Percentiles rank a stretch among this genome's conserved stretches.
These are phyloP conservation scores for Globisporangium alternatum DNA, from an alignment of 352 stramenopile genomes.

Conservation along the genomic window DNA sequence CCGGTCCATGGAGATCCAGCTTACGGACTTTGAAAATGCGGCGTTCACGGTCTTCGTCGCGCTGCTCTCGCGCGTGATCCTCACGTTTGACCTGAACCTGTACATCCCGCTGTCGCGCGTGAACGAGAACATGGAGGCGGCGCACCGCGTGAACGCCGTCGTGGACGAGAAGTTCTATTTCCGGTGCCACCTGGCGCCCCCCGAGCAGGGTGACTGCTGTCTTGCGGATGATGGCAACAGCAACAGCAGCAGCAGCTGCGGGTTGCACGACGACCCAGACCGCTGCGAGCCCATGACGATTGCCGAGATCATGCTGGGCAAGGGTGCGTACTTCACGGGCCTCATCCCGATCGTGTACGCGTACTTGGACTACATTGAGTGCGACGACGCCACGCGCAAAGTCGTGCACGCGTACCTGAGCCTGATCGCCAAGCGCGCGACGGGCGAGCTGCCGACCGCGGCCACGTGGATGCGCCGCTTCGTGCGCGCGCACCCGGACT, in stretches of 20 bases:
- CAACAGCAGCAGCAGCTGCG: slow-evolving; percentile 21
- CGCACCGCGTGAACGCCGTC: slow-evolving; percentile 94
- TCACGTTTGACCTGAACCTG: slow-evolving; percentile 99
- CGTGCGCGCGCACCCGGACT: slow-evolving; percentile 92
- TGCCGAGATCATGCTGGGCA: slow-evolving; percentile 95
- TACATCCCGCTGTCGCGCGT: slow-evolving; percentile 98
- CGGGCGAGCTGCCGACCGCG: slow-evolving; percentile 94
- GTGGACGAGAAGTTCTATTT: slow-evolving; percentile 98
- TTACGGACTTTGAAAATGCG: slow-evolving; percentile 99
- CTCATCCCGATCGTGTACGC: slow-evolving; percentile 96
- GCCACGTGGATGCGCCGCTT: slow-evolving; percentile 97
- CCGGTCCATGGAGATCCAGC: slow-evolving; percentile 99
- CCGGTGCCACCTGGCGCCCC: slow-evolving; percentile 92
- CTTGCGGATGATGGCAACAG: slow-evolving; percentile 5
- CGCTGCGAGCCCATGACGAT: slow-evolving; percentile 96
- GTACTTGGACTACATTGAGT: slow-evolving; percentile 98
- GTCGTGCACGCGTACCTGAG: slow-evolving; percentile 76
- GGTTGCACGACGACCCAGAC: slow-evolving; percentile 61
- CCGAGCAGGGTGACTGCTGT: slow-evolving; percentile 67
- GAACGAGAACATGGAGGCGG: slow-evolving; percentile 99
- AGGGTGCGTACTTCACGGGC: slow-evolving; percentile 96
- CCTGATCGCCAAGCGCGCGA: slow-evolving; percentile 93
- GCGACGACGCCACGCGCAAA: slow-evolving; percentile 88
- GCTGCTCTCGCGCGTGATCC: slow-evolving; percentile 96
- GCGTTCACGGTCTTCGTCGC: slow-evolving; percentile 99